Evolutionary conservation across 2,329 filamentous ascomycete genomes (phyloP).

Genomic region (Celoporthe dispersa): DNA sequence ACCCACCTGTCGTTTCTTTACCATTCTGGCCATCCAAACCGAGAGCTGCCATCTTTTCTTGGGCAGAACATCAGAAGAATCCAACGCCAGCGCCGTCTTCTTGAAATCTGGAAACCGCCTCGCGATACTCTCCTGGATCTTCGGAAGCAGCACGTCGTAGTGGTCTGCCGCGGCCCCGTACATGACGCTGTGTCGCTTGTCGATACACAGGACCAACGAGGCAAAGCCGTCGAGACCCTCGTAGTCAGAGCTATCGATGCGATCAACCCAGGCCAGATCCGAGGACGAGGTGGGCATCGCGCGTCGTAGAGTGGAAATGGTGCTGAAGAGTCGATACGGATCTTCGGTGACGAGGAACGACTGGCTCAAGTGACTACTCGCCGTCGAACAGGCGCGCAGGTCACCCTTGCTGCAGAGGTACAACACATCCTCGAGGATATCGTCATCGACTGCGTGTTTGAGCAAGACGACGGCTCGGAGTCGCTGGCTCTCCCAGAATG

Average conservation of each 20-base stretch:
- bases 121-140: conserved; percentile 25
- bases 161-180: conserved; percentile 23
- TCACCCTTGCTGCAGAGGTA: conserved; percentile 17
- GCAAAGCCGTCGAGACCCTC: conserved; percentile 28
- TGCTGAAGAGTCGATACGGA: conserved; percentile 23
- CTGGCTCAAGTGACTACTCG: background rate
- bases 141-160: conserved; percentile 25
- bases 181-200: conserved; percentile 22
- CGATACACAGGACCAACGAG: conserved; percentile 23
- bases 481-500: conserved; percentile 12
- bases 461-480: conserved; percentile 22
- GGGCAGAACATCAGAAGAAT: background rate
- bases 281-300: conserved; percentile 19
- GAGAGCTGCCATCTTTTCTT: conserved; percentile 26
- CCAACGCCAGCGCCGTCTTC: conserved; percentile 17
- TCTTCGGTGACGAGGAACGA: conserved; percentile 5
- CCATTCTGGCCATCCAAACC: conserved; percentile 25
- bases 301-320: conserved; percentile 16
- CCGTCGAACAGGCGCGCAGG: background rate
- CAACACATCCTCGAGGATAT: conserved; percentile 27
- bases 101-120: conserved; percentile 25
- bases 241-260: conserved; percentile 22
- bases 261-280: conserved; percentile 23
- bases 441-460: conserved; percentile 27
- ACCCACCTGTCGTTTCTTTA: conserved; percentile 22